Evolutionary conservation across 164 flowering plant species (phyloP).

Genomic region (Buxus sempervirens): DNA sequence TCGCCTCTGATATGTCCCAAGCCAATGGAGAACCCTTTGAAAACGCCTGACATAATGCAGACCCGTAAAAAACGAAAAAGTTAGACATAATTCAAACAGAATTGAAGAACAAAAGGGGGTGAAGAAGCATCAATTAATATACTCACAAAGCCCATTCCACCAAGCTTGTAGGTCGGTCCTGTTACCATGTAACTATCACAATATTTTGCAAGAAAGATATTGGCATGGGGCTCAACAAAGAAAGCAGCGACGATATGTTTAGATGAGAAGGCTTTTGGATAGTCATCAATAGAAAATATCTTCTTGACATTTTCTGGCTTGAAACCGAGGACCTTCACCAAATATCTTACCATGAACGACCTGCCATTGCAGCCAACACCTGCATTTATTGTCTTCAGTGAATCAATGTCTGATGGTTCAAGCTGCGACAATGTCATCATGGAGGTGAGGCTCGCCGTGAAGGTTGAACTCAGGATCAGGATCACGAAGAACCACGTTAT

Average conservation of each 20-base stretch:
- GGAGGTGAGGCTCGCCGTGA: neutral
- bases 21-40: conserved; percentile 16
- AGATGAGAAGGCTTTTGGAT: conserved; percentile 14
- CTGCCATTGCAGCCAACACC: conserved; percentile 24
- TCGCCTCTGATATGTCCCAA: conserved; percentile 25
- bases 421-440: neutral
- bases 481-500: neutral
- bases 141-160: conserved; percentile 33
- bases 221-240: conserved; percentile 23
- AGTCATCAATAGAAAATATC: conserved; percentile 14
- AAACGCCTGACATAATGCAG: too few relatives aligned
- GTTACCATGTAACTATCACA: conserved; percentile 19
- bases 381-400: neutral
- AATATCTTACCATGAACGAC: conserved; percentile 16
- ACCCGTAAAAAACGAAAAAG: too few relatives aligned
- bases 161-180: conserved; percentile 23
- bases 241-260: conserved; percentile 28
- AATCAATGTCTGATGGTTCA: neutral
- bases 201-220: conserved; percentile 26
- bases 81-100: too few relatives aligned
- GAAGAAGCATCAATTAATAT: neutral
- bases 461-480: neutral
- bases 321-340: conserved; percentile 12
- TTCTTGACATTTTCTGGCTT: conserved; percentile 16
- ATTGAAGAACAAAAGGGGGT: neutral